Base-by-base conservation (phyloP, 768 basidiomycete genomes). In the Boletus rubropictus region DNA sequence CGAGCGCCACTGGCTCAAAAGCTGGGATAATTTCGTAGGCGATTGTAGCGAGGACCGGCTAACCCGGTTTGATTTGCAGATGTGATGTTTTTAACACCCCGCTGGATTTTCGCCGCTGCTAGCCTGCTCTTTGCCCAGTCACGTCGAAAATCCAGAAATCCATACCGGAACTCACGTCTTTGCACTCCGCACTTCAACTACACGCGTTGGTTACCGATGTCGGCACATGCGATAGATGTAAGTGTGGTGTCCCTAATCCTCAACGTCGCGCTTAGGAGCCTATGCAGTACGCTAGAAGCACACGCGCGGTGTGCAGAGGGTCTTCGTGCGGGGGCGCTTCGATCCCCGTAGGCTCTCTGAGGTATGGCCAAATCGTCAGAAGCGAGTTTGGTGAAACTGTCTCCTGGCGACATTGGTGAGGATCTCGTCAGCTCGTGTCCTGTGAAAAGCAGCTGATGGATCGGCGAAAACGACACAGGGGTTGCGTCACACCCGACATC, bases 361-460 rank as follows among this genome's bases (percentile, higher is more conserved):
- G 87, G n/a, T 87, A 89, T 55, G 87, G 87, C 0, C 66, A 70
- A 42, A 72, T 73, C 6, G 63, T 62, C 7, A 57, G 58, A 8
- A 68, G 61, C 17, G 64, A 72, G 32, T 79, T 73, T 42, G 79
- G 83, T 39, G 82, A 86, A 62, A 77, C 72, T 1, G 78, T 88
- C 3, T 73, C 81, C 57, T 89, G 88, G 88, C 71, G 79, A 34
- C 87, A 89, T 54, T 89, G 87, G 86, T 86, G 65, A 56, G 71
- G 49, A 39, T 49, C 33, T 24, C 31, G 39, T 57, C 51, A 50
- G 20, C 44, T 25, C 22, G 32, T 14, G 7, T 7, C 40, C 11
- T 7, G 37, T 49, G 44, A 34, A 55, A 55, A 49, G 44, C 54
- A 48, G 58, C 49, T 55, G 46, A 63, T 22, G 21, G 41, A 39